Evolutionary conservation across 495 filamentous ascomycete species (phyloP).

Genomic region (Penicilliopsis zonata): DNA sequence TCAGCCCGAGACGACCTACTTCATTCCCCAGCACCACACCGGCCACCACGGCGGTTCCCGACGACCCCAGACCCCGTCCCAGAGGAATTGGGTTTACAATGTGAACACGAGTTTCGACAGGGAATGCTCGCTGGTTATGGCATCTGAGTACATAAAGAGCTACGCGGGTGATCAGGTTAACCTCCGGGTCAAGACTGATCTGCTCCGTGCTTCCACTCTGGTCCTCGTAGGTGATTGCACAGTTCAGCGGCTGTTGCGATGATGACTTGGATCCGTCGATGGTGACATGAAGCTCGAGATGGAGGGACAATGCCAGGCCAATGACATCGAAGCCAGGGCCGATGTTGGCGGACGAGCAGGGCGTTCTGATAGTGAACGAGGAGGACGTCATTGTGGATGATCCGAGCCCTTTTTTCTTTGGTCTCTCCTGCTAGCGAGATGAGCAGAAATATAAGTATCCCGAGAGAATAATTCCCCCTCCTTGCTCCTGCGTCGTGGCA

Average conservation of each 20-base stretch:
- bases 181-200: conserved; percentile 64
- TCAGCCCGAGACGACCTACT: conserved; percentile 67
- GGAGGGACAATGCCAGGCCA: conserved; percentile 82
- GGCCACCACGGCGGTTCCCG: conserved; percentile 87
- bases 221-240: conserved; percentile 80
- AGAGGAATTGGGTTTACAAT: conserved; percentile 90
- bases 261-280: conserved; percentile 40
- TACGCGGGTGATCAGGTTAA: conserved; percentile 82
- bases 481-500: too few relatives aligned
- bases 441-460: too few relatives aligned
- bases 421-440: too few relatives aligned
- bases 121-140: conserved; percentile 72
- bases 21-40: conserved; percentile 87
- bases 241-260: conserved; percentile 63
- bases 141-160: conserved; percentile 88
- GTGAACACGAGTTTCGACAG: conserved; percentile 75
- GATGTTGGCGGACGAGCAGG: conserved; percentile 93
- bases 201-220: conserved; percentile 58
- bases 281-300: conserved; percentile 72
- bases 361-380: conserved; percentile 51
- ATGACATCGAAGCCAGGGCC: conserved; percentile 96
- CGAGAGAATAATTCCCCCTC: too few relatives aligned
- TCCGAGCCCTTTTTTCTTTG: too few relatives aligned
- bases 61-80: conserved; percentile 80
- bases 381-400: conserved; percentile 19